Evolutionary conservation across 768 basidiomycete genomes (phyloP), one percentile per base, ranked within the genome.

Genomic region (Pleurotus tuber-regium): DNA sequence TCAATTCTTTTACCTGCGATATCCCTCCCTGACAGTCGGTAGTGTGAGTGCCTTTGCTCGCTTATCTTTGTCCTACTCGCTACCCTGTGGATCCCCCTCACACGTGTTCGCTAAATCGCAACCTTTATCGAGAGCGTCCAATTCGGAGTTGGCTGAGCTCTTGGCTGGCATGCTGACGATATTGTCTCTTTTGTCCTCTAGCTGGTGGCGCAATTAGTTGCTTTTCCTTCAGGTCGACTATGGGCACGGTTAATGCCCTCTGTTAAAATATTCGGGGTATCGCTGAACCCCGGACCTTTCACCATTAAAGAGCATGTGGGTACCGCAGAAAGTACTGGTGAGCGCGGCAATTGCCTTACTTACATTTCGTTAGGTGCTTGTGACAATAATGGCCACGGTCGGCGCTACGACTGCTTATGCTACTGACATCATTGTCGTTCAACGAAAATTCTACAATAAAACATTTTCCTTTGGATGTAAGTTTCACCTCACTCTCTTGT

Each of bases 1-100:
- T 65, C 87, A 88, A 59, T 88, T 87, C 67, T 88, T 88, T 65
- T 84, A 77, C 66, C 80, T 88, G 57, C 79, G 87, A 24, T 88
- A 80, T 59, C 87, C 86, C 3, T 76, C 77, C 26, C 82, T 89
- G 10, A 70, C 72, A 19, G 75, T 90, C 54, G 75, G 74, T n/a
- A 71, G 73, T 48, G 74, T 73, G 53, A 66, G 73, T 43, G 12
- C 9, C 19, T 18, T 30, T 69, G 4, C 38, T 51, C 19, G 19
- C n/a, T 19, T 42, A 14, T n/a, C 28, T 36, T 39, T 30, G 1
- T 10, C 21, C 28, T 29, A 46, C 29, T 46, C 28, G 19, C 11
- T 33, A 23, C 39, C 29, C 30, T 36, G 12, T 24, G 24, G 29
- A 23, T 57, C 53, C 33, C 42, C 35, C 40, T 61, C 63, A 25